Evolutionary conservation across 768 basidiomycete genomes (phyloP), one percentile per base, ranked within the genome.

Genomic region (Hericium alpestre): DNA sequence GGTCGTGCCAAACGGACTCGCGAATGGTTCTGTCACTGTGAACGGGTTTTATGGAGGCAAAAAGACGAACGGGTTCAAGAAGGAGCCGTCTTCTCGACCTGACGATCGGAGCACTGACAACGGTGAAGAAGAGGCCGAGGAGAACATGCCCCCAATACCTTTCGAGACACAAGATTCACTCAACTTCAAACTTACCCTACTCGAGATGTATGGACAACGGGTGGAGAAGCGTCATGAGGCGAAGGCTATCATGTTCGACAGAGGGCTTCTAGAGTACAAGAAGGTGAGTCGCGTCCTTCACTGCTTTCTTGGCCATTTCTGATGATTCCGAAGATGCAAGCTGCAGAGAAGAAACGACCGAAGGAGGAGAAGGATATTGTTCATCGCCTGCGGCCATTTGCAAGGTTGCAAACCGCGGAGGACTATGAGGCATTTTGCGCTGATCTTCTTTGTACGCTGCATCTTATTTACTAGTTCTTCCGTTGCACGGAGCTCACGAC

Each of bases 301-400:
- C 38, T 22, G 32, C 43, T 32, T 46, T 37, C 53, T 53, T 7
- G n/a, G 48, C 57, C 59, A 62, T 54, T 47, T 52, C 37, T 52
- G 7, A 51, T 27, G 7, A 20, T 18, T 39, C 58, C 20, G 5
- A 65, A 96, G 95, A 87, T 93, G 75, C 85, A 89, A 77, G 89
- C 90, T 10, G 79, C 80, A 2, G 95, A 99, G 63, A 89, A 94
- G 73, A 97, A 96, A 68, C 77, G 92, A 16, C 80, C 81, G 8
- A 86, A 88, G 64, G 95, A 97, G 60, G 94, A 98, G 65, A 83
- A 88, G 61, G 96, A 98, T 60, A 85, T 97, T 56, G 71, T 93
- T 22, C 84, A 91, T 63, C 83, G 93, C 23, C 77, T 94, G 55
- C 87, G 94, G 61, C 90, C 93, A 2, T 97, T 97, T 69, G 82